These are phyloP conservation scores for Stenocarpella maydis DNA, from an alignment of 2,329 filamentous ascomycete species.

Conservation along the genomic window DNA sequence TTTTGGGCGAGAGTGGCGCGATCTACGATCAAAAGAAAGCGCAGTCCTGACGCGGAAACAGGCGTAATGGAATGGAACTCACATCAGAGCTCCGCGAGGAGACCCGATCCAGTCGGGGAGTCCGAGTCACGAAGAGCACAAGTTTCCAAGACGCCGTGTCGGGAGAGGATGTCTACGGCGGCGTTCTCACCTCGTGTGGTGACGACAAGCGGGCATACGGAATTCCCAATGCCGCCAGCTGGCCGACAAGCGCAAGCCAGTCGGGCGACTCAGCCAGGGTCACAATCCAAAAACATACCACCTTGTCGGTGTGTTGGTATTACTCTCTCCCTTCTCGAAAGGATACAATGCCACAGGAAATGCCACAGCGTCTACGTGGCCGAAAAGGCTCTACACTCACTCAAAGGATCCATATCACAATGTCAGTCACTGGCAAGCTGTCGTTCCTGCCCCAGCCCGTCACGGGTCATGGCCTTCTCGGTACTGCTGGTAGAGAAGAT, in stretches of 20 bases:
- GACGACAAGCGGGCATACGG: neutral
- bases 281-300: neutral
- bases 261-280: neutral
- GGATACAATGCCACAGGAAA: slow-evolving; percentile 5
- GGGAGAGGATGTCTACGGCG: neutral
- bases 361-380: neutral
- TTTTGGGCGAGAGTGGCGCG: no score
- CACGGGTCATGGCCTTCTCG: slow-evolving; percentile 17
- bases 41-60: neutral
- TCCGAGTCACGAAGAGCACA: neutral
- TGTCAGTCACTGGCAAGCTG: slow-evolving; percentile 8
- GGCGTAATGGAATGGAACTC: slow-evolving; percentile 6
- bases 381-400: neutral
- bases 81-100: neutral
- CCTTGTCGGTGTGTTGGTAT: slow-evolving; percentile 10
- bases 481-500: slow-evolving; percentile 10
- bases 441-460: neutral
- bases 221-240: neutral
- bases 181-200: neutral
- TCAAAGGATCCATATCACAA: slow-evolving; percentile 16
- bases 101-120: neutral
- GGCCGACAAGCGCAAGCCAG: neutral
- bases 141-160: neutral
- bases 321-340: neutral
- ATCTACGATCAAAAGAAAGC: no score